Conservation (phyloP, 2,329 filamentous ascomycete genomes). For the Fusarium subglutinans region DNA sequence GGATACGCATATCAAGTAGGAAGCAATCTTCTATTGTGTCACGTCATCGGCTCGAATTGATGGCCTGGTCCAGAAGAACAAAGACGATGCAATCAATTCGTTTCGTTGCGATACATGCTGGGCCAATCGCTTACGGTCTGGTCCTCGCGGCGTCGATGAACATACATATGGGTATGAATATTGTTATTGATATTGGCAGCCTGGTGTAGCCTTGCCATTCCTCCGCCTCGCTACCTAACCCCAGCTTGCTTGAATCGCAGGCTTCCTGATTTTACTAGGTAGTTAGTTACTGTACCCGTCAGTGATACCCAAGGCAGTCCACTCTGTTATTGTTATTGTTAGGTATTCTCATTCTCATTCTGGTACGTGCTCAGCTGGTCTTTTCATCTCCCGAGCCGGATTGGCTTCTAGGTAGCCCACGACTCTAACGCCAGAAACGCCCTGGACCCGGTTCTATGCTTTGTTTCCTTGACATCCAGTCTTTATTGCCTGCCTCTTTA, state of each 20-base stretch:
- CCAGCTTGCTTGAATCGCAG: conserved; percentile 1
- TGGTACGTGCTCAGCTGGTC: conserved; percentile 31
- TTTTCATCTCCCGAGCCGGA: conserved; percentile 23
- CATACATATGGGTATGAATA: neutral
- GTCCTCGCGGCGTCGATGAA: conserved; percentile 10
- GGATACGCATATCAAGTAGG: neutral
- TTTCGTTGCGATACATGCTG: neutral
- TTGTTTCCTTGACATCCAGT: conserved; percentile 2
- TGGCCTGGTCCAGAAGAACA: conserved; percentile 1
- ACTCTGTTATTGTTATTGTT: neutral
- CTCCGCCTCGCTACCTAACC: neutral
- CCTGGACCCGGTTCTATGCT: conserved; percentile 8
- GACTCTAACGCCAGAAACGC: conserved; percentile 29
- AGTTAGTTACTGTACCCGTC: neutral
- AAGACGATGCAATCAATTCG: neutral
- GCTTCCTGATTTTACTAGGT: neutral
- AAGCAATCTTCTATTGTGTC: neutral
- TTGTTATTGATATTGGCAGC: neutral
- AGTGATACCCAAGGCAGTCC: neutral
- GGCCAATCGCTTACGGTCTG: conserved; percentile 13
- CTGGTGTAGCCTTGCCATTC: neutral
- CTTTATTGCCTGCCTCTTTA: neutral
- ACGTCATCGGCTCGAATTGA: neutral
- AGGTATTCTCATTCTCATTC: neutral
- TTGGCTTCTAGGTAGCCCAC: conserved; percentile 12